A percentile compares a stretch with the other conserved stretches of the same genome.
phyloP scores from a whole-genome alignment of 768 basidiomycete species.

The Tylopilus rubrobrunneus region DNA sequence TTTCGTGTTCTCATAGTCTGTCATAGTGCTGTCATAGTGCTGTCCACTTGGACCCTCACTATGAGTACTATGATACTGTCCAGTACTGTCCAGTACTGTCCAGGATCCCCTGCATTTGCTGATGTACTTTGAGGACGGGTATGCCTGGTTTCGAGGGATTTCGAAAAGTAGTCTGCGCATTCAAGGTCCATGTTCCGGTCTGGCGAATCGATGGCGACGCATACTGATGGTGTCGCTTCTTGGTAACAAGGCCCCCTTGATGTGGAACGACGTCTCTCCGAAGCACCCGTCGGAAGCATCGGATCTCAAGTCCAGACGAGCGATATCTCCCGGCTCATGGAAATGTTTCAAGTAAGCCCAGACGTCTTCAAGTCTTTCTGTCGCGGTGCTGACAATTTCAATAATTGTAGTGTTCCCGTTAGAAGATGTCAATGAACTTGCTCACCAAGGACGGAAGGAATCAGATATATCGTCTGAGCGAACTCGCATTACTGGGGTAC shows the following conservation, averaged over 20 bases:
- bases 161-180: slow-evolving; percentile 70
- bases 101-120: too few species aligned
- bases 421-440: slow-evolving; percentile 25
- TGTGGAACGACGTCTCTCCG: slow-evolving; percentile 59
- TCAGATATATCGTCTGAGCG: slow-evolving; percentile 37
- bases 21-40: too few species aligned
- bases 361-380: neutral
- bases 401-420: slow-evolving; percentile 49
- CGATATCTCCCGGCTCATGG: slow-evolving; percentile 81
- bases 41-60: too few species aligned
- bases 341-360: slow-evolving; percentile 64
- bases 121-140: slow-evolving; percentile 61
- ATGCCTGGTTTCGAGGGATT: slow-evolving; percentile 68
- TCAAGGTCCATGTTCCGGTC: slow-evolving; percentile 52
- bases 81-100: too few species aligned
- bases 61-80: too few species aligned
- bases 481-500: too few species aligned
- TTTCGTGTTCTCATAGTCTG: too few species aligned
- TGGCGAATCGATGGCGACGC: neutral
- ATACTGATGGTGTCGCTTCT: slow-evolving; percentile 4
- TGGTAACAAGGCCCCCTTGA: slow-evolving; percentile 70
- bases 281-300: slow-evolving; percentile 38
- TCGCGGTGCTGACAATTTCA: neutral
- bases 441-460: slow-evolving; percentile 26
- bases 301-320: slow-evolving; percentile 63